Percentiles rank a stretch among this genome's conserved stretches.
Conservation (phyloP, 2,329 filamentous ascomycete species). For the Epichloe glyceriae region DNA sequence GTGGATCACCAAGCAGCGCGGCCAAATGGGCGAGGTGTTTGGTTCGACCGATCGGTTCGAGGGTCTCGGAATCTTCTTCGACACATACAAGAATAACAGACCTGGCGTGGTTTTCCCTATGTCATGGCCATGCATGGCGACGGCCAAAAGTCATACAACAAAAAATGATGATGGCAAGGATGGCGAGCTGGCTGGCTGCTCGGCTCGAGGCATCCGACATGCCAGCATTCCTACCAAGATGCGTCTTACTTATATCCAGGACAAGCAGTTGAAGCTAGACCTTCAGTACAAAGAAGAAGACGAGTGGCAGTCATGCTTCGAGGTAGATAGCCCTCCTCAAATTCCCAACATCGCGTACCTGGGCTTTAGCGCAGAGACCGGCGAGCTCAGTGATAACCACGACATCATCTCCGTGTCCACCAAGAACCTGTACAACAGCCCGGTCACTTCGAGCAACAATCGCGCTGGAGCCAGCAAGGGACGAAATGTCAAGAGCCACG, state of each 20-base stretch:
- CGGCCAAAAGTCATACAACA: conserved; percentile 78
- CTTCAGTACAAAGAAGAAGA: conserved; percentile 87
- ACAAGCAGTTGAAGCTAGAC: conserved; percentile 81
- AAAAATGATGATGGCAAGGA: conserved; percentile 86
- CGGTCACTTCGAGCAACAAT: conserved; percentile 23
- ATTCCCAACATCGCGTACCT: conserved; percentile 68
- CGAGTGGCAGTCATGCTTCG: conserved; percentile 85
- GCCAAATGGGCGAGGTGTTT: conserved; percentile 69
- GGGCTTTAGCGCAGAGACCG: conserved; percentile 77
- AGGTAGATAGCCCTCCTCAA: conserved; percentile 53
- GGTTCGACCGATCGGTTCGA: conserved; percentile 82
- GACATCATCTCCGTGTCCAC: conserved; percentile 82
- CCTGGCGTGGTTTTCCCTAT: conserved; percentile 94
- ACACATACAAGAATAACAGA: conserved; percentile 99
- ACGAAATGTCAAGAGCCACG: conserved; percentile 17
- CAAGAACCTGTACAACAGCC: conserved; percentile 70
- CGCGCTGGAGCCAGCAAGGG: conserved; percentile 25
- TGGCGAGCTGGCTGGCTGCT: conserved; percentile 88
- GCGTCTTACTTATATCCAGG: conserved; percentile 89
- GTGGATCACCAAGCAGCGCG: conserved; percentile 94
- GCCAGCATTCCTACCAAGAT: conserved; percentile 70
- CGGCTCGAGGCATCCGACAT: conserved; percentile 79
- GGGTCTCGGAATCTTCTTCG: conserved; percentile 87
- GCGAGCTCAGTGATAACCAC: conserved; percentile 94
- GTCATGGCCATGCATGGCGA: conserved; percentile 98